Base-by-base conservation (phyloP, 257 asterid species). In the Thymus quinquecostatus region DNA sequence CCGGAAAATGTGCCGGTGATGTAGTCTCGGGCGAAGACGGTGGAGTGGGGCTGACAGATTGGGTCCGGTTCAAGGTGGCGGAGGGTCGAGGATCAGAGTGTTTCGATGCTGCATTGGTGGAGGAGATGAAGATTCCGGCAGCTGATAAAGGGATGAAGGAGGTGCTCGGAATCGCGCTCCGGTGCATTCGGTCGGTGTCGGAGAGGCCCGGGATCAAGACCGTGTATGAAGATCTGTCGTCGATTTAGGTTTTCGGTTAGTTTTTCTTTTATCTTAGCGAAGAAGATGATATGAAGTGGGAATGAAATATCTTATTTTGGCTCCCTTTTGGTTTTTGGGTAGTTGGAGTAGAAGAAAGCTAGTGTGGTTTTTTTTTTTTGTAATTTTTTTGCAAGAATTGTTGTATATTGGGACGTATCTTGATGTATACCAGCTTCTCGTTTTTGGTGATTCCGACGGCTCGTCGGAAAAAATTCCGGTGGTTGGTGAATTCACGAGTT, bases 121-220 rank as follows among this genome's bases (percentile, higher is more conserved):
- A 84, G 0, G 96, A 88, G 79, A 79, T 77, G 86, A 78, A 86
- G 50, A 66, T 75, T 40, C 96, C 93, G 2, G 83, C 86, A 5
- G 87, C 76, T 0, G 97, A 89, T 67, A 91, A 91, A 73, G 97
- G 93, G 60, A 88, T 86, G 96, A 91, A 89, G 70, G 96, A 89
- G 79, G 95, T 91, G 27, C 89, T 94, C 32, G 98, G 96, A n/a
- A 88, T 91, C 8, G 97, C 97, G 11, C 75, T 94, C 5, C 75
- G 95, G 10, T 94, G 99, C 53, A 86, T 94, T 47, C 89, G 96
- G 1, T 81, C 88, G 2, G 96, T 94, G 12, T 81, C 97, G 1
- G 97, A 91, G 79, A 85, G 99, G 82, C 97, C 99, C 3, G 99
- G 99, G 8, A 94, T 94, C 76, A 91, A 94, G 90, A 88, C 89